Evolutionary conservation across 805 yeast genomes (phyloP).

Genomic region (Barnettozyma californica): DNA sequence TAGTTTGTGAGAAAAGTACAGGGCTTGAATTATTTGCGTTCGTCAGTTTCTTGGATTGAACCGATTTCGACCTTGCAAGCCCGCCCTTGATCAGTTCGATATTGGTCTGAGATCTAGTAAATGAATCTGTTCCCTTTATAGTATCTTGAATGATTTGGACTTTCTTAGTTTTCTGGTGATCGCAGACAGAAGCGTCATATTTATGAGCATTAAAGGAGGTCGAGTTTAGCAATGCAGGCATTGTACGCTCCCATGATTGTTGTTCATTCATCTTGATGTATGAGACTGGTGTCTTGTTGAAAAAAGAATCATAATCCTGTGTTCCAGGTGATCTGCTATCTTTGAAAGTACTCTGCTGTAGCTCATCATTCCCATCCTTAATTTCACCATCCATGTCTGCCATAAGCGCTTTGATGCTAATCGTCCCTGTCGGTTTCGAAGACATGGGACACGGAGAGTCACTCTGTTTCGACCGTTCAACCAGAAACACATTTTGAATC

Average conservation of each 20-base stretch:
- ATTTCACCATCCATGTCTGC: not conserved
- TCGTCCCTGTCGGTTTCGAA: not conserved
- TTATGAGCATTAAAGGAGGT: not conserved
- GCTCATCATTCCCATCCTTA: not conserved
- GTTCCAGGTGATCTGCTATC: not conserved
- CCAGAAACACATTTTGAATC: not conserved
- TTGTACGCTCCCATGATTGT: constrained; percentile 3
- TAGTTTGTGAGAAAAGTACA: constrained; percentile 9
- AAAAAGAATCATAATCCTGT: not conserved
- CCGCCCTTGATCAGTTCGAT: constrained; percentile 7
- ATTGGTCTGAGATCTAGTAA: constrained; percentile 6
- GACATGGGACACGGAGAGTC: not conserved
- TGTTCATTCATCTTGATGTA: not conserved
- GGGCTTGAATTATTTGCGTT: constrained; percentile 4
- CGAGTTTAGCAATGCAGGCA: constrained; percentile 3
- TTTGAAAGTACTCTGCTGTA: not conserved
- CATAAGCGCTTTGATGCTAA: not conserved
- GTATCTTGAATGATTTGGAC: constrained; percentile 8
- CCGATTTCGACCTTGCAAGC: constrained; percentile 14
- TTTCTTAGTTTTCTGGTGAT: not conserved
- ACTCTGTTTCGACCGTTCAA: not conserved
- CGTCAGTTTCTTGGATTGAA: constrained; percentile 4
- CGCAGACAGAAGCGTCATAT: not conserved
- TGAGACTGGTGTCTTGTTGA: not conserved
- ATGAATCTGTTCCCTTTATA: constrained; percentile 3